Evolutionary conservation across 2,329 filamentous ascomycete species (phyloP).

Genomic region (Coniella vitis): DNA sequence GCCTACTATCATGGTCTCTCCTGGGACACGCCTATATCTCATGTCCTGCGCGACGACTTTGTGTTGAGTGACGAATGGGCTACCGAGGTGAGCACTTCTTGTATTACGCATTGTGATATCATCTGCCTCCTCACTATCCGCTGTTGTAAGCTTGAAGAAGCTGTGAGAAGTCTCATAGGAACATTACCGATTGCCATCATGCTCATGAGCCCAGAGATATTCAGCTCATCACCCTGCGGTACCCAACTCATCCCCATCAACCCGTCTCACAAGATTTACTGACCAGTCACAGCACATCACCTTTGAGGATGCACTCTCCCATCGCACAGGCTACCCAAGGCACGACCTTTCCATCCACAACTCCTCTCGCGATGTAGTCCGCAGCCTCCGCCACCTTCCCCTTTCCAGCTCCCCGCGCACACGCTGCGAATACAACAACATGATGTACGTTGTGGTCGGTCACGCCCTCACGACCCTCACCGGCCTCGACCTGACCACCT

Average conservation of each 20-base stretch:
- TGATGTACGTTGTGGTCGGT: slow-evolving; percentile 39
- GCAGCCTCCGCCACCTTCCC: slow-evolving; percentile 39
- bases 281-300: slow-evolving; percentile 33
- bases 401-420: slow-evolving; percentile 37
- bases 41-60: slow-evolving; percentile 45
- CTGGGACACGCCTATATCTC: slow-evolving; percentile 41
- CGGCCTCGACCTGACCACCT: slow-evolving; percentile 30
- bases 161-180: no score
- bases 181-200: no score
- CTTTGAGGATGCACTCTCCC: slow-evolving; percentile 46
- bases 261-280: no score
- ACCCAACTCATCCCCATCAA: no score
- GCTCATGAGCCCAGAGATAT: no score
- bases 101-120: neutral
- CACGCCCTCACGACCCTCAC: slow-evolving; percentile 40
- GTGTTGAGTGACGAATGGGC: slow-evolving; percentile 38
- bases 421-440: slow-evolving; percentile 42
- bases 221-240: no score
- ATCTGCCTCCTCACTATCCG: no score
- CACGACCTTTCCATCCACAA: slow-evolving; percentile 29
- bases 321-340: slow-evolving; percentile 43
- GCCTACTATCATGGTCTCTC: slow-evolving; percentile 31
- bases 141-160: no score
- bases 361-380: slow-evolving; percentile 29
- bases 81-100: slow-evolving; percentile 23